Evolutionary conservation across 768 basidiomycete species (phyloP).

Genomic region (Sarcodon aspratus): DNA sequence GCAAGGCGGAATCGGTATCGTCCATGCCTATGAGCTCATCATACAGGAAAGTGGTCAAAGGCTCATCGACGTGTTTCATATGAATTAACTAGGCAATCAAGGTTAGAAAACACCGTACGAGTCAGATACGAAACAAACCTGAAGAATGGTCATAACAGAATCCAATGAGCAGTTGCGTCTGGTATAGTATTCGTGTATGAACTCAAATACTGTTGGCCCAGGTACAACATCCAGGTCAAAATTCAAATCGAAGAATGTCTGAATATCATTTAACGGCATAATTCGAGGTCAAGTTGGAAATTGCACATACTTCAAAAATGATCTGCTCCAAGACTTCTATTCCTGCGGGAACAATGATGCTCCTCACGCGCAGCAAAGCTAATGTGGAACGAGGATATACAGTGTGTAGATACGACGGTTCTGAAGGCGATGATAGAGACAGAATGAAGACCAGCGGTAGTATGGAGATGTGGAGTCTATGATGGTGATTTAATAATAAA

Average conservation of each 20-base stretch:
- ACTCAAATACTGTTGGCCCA: constrained; percentile 46
- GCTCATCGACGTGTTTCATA: constrained; percentile 63
- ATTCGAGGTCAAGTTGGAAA: neutral
- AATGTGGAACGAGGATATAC: constrained; percentile 51
- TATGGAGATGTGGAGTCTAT: constrained; percentile 37
- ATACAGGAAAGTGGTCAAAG: constrained; percentile 33
- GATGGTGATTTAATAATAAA: neutral
- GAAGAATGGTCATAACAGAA: constrained; percentile 42
- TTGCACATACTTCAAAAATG: constrained; percentile 34
- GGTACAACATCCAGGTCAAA: constrained; percentile 53
- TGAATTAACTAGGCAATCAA: constrained; percentile 36
- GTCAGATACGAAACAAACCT: constrained; percentile 28
- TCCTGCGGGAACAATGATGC: constrained; percentile 39
- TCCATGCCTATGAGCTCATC: constrained; percentile 11
- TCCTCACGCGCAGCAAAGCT: constrained; percentile 41
- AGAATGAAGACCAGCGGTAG: constrained; percentile 60
- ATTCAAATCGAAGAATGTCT: constrained; percentile 55
- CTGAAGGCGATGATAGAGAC: constrained; percentile 41
- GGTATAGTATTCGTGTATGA: constrained; percentile 42
- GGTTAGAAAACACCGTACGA: neutral
- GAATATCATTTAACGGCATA: neutral
- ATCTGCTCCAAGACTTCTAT: constrained; percentile 38
- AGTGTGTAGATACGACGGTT: constrained; percentile 39
- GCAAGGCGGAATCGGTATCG: neutral
- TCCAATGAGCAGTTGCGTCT: constrained; percentile 50